phyloP scores from a whole-genome alignment of 768 basidiomycete genomes.

The Chalciporus chontae region DNA sequence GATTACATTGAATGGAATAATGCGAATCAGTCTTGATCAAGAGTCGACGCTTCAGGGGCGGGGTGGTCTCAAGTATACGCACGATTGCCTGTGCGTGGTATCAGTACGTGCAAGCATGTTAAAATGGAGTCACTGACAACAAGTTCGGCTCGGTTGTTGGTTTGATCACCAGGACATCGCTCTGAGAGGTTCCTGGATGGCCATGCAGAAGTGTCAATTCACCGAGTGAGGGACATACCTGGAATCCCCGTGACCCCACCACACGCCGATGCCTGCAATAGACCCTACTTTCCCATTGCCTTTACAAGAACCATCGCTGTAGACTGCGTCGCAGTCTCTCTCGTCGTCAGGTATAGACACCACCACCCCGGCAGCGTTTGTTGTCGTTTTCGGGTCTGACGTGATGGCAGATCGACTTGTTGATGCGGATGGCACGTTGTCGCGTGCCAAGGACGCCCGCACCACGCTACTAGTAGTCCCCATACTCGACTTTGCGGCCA shows the following conservation, averaged over 20 bases:
- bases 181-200: constrained; percentile 73
- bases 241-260: constrained; percentile 72
- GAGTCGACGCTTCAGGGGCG: constrained; percentile 50
- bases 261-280: constrained; percentile 83
- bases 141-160: constrained; percentile 87
- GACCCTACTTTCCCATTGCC: constrained; percentile 71
- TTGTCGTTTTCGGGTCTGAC: not conserved
- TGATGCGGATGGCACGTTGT: constrained; percentile 16
- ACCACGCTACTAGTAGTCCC: not conserved
- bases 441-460: constrained; percentile 8
- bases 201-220: not conserved
- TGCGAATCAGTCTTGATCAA: constrained; percentile 83
- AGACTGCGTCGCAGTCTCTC: constrained; percentile 51
- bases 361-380: not conserved
- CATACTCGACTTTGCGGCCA: constrained; percentile 31
- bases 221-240: constrained; percentile 34
- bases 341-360: constrained; percentile 22
- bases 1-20: constrained; percentile 74
- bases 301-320: constrained; percentile 84
- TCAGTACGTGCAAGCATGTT: not conserved
- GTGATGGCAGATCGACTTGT: constrained; percentile 21
- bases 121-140: constrained; percentile 48
- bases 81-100: constrained; percentile 66
- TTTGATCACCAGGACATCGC: constrained; percentile 77
- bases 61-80: constrained; percentile 73